Percentiles rank a stretch among this genome's conserved stretches.
phyloP scores from a whole-genome alignment of 352 stramenopile genomes.

The Phytophthora chlamydospora region DNA sequence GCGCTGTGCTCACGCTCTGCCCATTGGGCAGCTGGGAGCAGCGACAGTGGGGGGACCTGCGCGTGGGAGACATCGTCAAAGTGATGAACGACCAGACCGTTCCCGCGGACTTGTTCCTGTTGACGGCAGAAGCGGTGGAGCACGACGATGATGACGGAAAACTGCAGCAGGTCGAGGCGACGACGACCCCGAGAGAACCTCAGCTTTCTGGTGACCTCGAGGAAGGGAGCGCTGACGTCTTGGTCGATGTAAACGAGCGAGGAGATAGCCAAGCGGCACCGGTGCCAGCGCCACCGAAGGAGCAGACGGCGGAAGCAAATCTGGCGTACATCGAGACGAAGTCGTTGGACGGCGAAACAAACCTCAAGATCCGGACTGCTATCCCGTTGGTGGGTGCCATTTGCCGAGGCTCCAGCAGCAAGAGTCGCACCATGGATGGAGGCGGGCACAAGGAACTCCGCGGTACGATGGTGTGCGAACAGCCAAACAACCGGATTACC shows the following conservation, averaged over 20 bases:
- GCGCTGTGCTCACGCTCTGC: constrained; percentile 56
- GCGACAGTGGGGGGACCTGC: constrained; percentile 66
- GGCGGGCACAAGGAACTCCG: constrained; percentile 51
- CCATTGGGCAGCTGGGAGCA: constrained; percentile 52
- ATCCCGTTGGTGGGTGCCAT: constrained; percentile 59
- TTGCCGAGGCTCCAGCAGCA: constrained; percentile 22
- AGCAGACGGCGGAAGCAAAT: constrained; percentile 35
- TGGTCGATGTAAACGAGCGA: not conserved
- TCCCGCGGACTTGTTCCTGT: constrained; percentile 74
- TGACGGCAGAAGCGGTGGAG: constrained; percentile 58
- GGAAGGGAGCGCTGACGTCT: constrained; percentile 12
- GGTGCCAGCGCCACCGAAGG: not conserved
- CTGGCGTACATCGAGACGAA: constrained; percentile 89
- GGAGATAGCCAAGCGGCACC: constrained; percentile 2
- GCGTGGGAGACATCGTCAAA: constrained; percentile 85
- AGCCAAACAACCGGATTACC: constrained; percentile 86
- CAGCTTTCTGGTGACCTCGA: constrained; percentile 17
- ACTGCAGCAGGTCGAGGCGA: constrained; percentile 5
- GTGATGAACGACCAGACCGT: constrained; percentile 72
- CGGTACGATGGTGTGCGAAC: constrained; percentile 72
- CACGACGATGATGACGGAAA: constrained; percentile 45
- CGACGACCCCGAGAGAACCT: constrained; percentile 1
- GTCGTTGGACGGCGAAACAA: constrained; percentile 85
- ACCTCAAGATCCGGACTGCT: constrained; percentile 82
- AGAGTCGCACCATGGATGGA: constrained; percentile 14